phyloP scores from a whole-genome alignment of 1,139 yeast genomes.

The Zygosaccharomyces sapae region DNA sequence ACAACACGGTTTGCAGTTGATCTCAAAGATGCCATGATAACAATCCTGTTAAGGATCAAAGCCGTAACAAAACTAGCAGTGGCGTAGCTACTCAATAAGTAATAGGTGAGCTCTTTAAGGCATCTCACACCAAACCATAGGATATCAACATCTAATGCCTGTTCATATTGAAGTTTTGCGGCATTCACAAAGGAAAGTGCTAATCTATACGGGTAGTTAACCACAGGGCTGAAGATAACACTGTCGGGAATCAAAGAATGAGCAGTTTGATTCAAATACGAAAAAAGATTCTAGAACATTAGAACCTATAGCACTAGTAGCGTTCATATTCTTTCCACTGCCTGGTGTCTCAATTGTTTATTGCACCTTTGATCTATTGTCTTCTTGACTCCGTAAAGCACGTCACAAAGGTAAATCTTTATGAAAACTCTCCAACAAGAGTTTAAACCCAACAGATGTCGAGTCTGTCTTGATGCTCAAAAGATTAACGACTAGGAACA shows the following conservation, averaged over 20 bases:
- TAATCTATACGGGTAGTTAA: slow-evolving; percentile 22
- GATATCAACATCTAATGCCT: slow-evolving; percentile 13
- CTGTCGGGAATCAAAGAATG: slow-evolving; percentile 15
- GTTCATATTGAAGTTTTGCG: slow-evolving; percentile 15
- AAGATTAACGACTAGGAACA: background rate
- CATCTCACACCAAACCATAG: slow-evolving; percentile 13
- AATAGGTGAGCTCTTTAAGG: slow-evolving; percentile 17
- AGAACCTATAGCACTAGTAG: slow-evolving; percentile 4
- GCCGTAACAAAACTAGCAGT: slow-evolving; percentile 23
- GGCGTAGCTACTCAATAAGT: slow-evolving; percentile 24
- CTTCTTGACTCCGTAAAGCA: background rate
- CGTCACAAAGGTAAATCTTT: background rate
- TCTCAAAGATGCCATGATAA: slow-evolving; percentile 27
- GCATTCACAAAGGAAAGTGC: slow-evolving; percentile 19
- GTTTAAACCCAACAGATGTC: background rate
- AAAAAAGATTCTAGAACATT: slow-evolving; percentile 9
- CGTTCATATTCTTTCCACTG: slow-evolving; percentile 7
- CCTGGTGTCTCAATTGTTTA: background rate
- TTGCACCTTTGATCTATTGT: background rate
- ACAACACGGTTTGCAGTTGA: slow-evolving; percentile 15
- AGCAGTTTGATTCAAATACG: slow-evolving; percentile 21
- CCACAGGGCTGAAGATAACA: slow-evolving; percentile 12
- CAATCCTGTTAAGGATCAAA: slow-evolving; percentile 24
- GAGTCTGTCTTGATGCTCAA: background rate
- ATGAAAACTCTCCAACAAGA: background rate